Evolutionary conservation across 495 filamentous ascomycete species (phyloP).

Genomic region (Penicillium waksmanii): DNA sequence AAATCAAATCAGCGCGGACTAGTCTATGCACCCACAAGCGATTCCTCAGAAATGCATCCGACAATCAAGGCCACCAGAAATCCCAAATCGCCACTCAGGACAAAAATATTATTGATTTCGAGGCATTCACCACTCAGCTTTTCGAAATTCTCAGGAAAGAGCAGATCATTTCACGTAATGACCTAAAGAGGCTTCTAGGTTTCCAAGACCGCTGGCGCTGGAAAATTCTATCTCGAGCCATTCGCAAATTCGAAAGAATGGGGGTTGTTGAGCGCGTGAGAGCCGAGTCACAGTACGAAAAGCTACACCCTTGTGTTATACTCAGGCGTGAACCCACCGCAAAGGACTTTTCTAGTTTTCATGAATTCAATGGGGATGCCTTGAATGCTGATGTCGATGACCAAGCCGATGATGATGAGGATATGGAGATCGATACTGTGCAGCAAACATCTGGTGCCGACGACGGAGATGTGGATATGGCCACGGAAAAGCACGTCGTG

Average conservation of each 20-base stretch:
- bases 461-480: conserved; percentile 23
- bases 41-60: conserved; percentile 47
- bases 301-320: conserved; percentile 64
- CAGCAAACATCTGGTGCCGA: conserved; percentile 18
- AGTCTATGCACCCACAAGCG: conserved; percentile 66
- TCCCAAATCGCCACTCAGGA: conserved; percentile 6
- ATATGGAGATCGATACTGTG: conserved; percentile 38
- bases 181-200: conserved; percentile 67
- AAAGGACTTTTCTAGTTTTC: conserved; percentile 64
- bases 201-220: conserved; percentile 64
- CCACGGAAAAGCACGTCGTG: conserved; percentile 34
- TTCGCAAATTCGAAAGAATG: conserved; percentile 68
- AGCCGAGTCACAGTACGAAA: conserved; percentile 56
- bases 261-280: conserved; percentile 71
- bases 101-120: conserved; percentile 44
- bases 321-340: conserved; percentile 72
- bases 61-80: conserved; percentile 10
- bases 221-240: conserved; percentile 66
- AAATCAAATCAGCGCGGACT: conserved; percentile 66
- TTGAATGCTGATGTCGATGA: conserved; percentile 42
- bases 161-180: conserved; percentile 55
- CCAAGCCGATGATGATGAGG: conserved; percentile 43
- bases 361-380: conserved; percentile 39
- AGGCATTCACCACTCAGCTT: conserved; percentile 45
- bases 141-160: conserved; percentile 51